Evolutionary conservation across 1,284 basidiomycete genomes (phyloP), one percentile per base, ranked within the genome.

Genomic region (Taiwanofungus camphoratus): DNA sequence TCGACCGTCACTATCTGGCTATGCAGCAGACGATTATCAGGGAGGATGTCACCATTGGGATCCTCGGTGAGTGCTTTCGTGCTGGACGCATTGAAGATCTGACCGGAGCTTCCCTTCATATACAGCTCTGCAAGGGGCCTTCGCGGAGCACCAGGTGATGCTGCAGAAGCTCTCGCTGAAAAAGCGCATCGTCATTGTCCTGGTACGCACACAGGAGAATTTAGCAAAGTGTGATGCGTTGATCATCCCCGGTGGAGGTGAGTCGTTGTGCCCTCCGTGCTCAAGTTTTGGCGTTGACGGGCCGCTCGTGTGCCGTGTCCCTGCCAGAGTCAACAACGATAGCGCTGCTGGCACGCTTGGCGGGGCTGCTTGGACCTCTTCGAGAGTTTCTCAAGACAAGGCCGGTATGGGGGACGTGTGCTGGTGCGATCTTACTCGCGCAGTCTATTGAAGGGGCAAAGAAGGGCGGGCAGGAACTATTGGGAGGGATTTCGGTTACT

Each of bases 391-490:
- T 71, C 42, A 71, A 66, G 57, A 71, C 61, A 0, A 89, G 84
- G 55, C 83, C 91, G 0, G 80, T 94, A 1, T 99, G 92, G 91
- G 95, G 95, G 2, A 98, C 94, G 0, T 99, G 95, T 63, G 95
- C 95, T 0, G 95, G 95, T 15, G 94, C 95, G 52, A 98, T 99
- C 52, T 71, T 98, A 38, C 77, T 98, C 33, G 78, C 90, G 3
- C 72, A 82, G 50, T 65, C 71, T 6, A 75, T 90, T 12, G 80
- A 83, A 49, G 86, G 87, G 37, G 77, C 82, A 9, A 95, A 94
- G 70, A 86, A 82, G 57, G 90, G 88, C 30, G 90, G 91, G 2
- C 92, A 93, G 64, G 87, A 93, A 53, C 70, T 94, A 11, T 70
- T 97, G 15, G 85, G 85, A 21, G 93, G 88, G 13, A 77, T 97